Conservation (phyloP, 1,284 basidiomycete species). For the Puccinia sorghi region DNA sequence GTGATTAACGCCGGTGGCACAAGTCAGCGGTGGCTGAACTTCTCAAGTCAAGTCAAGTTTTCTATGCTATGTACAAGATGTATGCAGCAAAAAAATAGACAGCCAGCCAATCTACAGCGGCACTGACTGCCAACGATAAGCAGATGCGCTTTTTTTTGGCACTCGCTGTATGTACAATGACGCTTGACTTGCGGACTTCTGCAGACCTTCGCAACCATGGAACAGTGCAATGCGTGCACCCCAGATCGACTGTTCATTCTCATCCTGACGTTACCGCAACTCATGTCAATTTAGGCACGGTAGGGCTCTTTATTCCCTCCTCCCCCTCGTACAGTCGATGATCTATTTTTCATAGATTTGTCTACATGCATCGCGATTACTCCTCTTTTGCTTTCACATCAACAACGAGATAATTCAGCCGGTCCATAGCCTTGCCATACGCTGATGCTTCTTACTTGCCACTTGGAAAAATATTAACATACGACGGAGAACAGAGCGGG, state of each 20-base stretch:
- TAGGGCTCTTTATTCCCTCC: constrained; percentile 7
- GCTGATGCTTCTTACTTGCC: neutral
- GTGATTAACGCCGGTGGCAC: constrained; percentile 6
- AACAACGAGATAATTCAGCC: neutral
- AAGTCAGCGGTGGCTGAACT: constrained; percentile 12
- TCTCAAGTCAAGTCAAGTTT: constrained; percentile 8
- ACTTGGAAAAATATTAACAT: constrained; percentile 9
- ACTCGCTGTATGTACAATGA: neutral
- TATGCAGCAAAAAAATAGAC: neutral
- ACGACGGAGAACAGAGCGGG: neutral
- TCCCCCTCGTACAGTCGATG: neutral
- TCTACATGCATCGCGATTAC: constrained; percentile 3
- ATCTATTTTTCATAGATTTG: neutral
- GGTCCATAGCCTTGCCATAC: neutral
- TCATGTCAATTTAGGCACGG: constrained; percentile 3
- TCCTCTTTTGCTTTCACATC: constrained; percentile 2
- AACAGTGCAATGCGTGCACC: neutral
- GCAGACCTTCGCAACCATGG: neutral
- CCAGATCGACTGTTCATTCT: constrained; percentile 13
- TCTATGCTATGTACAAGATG: neutral
- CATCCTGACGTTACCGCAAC: neutral
- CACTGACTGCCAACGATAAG: neutral
- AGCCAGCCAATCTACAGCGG: neutral
- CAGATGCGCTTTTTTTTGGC: neutral
- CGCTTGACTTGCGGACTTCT: constrained; percentile 5